phyloP scores from a whole-genome alignment of 2,329 filamentous ascomycete genomes.

The Nemania sp. region DNA sequence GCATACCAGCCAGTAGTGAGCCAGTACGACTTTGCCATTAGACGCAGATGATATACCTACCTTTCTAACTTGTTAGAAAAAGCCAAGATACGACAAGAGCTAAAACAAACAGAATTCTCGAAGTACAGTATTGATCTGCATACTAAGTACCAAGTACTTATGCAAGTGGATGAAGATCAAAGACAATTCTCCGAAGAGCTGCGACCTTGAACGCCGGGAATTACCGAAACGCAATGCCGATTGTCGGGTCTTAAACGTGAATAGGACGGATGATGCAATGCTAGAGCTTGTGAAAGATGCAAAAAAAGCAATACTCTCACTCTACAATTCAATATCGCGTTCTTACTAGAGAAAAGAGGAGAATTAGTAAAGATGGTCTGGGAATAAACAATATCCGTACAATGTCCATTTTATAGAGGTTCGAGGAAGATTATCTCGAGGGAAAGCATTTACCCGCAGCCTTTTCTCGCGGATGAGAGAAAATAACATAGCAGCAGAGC shows the following conservation, averaged over 20 bases:
- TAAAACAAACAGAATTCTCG: not conserved
- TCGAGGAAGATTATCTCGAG: constrained; percentile 8
- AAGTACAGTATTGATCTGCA: not conserved
- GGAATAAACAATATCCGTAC: not conserved
- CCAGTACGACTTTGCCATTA: not conserved
- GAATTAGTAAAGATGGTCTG: not conserved
- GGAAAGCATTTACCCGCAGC: constrained; percentile 33
- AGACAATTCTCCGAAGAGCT: constrained; percentile 9
- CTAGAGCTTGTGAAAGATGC: not conserved
- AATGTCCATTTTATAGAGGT: not conserved
- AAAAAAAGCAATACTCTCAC: not conserved
- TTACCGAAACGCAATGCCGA: constrained; percentile 32
- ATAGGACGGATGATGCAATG: not conserved
- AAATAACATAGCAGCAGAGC: not conserved
- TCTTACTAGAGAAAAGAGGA: not conserved
- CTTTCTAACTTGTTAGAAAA: not conserved
- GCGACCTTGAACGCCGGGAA: constrained; percentile 5
- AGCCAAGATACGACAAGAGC: not conserved
- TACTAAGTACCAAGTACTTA: too few relatives aligned
- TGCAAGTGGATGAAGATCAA: constrained; percentile 14
- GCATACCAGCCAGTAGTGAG: not conserved
- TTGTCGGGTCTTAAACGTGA: constrained; percentile 10
- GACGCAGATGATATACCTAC: not conserved
- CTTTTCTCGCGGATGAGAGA: constrained; percentile 11
- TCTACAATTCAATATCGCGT: not conserved